A percentile compares a stretch with the other conserved stretches of the same genome.
Conservation (phyloP, 2,329 filamentous ascomycete species). For the Cytospora mali region DNA sequence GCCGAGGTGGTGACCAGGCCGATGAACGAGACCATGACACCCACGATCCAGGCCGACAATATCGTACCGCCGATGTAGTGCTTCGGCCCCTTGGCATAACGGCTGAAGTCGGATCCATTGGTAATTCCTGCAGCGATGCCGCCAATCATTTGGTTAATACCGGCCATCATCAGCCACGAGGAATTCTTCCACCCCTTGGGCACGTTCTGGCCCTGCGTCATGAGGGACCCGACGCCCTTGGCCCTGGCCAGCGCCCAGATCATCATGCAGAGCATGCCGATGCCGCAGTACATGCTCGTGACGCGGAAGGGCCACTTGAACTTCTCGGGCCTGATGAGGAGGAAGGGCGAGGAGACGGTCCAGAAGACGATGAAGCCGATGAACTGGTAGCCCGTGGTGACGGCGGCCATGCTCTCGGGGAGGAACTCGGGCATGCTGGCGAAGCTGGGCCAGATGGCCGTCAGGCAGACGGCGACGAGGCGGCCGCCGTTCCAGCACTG, state of each 20-base stretch:
- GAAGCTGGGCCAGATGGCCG: constrained; percentile 50
- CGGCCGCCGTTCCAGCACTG: constrained; percentile 40
- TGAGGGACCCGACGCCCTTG: constrained; percentile 48
- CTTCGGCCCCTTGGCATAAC: constrained; percentile 42
- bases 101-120: constrained; percentile 47
- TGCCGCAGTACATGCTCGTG: constrained; percentile 45
- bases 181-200: constrained; percentile 41
- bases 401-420: constrained; percentile 39
- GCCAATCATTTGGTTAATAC: constrained; percentile 47
- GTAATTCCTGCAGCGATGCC: constrained; percentile 45
- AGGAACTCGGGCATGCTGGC: constrained; percentile 49
- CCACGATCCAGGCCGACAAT: constrained; percentile 43
- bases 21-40: constrained; percentile 45
- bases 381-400: constrained; percentile 45
- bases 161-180: constrained; percentile 49
- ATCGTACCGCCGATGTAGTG: constrained; percentile 44
- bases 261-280: constrained; percentile 52
- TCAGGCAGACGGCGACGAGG: constrained; percentile 41
- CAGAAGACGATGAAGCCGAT: constrained; percentile 56
- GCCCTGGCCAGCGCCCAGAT: constrained; percentile 50
- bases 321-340: constrained; percentile 52
- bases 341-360: constrained; percentile 50
- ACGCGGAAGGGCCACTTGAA: constrained; percentile 51
- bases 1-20: constrained; percentile 48
- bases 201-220: constrained; percentile 41